phyloP scores from a whole-genome alignment of 129 eudicot species.

The Solidago caesia region DNA sequence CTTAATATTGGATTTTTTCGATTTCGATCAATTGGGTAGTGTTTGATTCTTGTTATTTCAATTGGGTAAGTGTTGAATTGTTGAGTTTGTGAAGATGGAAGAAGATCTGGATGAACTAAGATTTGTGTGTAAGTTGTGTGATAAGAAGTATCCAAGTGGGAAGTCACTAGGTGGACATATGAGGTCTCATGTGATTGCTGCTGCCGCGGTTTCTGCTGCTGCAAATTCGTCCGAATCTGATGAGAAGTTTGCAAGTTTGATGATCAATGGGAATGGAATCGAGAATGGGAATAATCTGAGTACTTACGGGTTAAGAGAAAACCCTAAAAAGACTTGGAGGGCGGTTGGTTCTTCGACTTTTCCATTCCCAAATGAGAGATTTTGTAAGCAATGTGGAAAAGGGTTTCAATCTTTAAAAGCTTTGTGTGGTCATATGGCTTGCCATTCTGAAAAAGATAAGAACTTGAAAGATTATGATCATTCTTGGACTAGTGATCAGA shows the following conservation, averaged over 20 bases:
- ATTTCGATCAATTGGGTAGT: constrained; percentile 4
- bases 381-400: constrained; percentile 97
- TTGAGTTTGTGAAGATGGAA: constrained; percentile 26
- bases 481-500: constrained; percentile 67
- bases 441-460: constrained; percentile 75
- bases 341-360: constrained; percentile 46
- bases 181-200: constrained; percentile 70
- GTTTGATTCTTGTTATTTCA: constrained; percentile 21
- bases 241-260: constrained; percentile 44
- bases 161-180: constrained; percentile 87
- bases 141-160: constrained; percentile 77
- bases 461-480: constrained; percentile 53
- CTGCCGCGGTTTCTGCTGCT: constrained; percentile 6
- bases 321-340: constrained; percentile 89
- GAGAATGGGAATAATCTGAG: constrained; percentile 48
- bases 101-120: constrained; percentile 50
- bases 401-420: constrained; percentile 83
- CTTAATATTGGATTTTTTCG: no score
- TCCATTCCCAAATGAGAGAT: constrained; percentile 49
- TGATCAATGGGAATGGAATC: constrained; percentile 23
- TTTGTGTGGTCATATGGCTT: constrained; percentile 94
- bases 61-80: constrained; percentile 11
- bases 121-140: constrained; percentile 74
- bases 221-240: constrained; percentile 57
- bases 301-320: constrained; percentile 73